These are phyloP conservation scores for Fonsecaea multimorphosa DNA, from an alignment of 2,329 filamentous ascomycete genomes.

Conservation along the genomic window DNA sequence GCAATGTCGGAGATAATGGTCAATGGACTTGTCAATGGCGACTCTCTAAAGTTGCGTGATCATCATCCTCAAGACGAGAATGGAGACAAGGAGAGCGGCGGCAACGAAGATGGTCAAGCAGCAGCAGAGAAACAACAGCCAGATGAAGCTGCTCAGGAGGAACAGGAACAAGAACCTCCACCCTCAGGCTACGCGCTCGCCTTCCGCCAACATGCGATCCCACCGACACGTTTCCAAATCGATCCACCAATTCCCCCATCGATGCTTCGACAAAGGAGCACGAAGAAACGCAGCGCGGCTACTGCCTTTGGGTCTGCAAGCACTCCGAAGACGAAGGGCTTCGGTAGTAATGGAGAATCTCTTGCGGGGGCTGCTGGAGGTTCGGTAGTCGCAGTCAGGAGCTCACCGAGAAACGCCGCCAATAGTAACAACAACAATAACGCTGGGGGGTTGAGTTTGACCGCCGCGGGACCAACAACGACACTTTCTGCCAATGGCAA, in stretches of 20 bases:
- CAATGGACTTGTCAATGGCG: constrained; percentile 34
- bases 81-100: background rate
- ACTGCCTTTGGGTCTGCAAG: constrained; percentile 28
- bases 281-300: constrained; percentile 32
- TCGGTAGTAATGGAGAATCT: background rate
- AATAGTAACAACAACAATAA: constrained; percentile 10
- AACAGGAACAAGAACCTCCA: constrained; percentile 15
- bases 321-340: constrained; percentile 21
- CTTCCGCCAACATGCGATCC: constrained; percentile 36
- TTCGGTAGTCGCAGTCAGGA: constrained; percentile 32
- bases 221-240: constrained; percentile 39
- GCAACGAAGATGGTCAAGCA: constrained; percentile 3
- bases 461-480: no score
- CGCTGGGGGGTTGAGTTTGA: background rate
- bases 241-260: constrained; percentile 39
- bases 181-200: constrained; percentile 38
- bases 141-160: background rate
- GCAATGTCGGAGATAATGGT: constrained; percentile 23
- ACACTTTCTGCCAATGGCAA: constrained; percentile 27
- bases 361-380: constrained; percentile 2
- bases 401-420: constrained; percentile 34
- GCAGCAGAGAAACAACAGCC: background rate
- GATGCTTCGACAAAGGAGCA: constrained; percentile 37
- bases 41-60: background rate
- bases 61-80: background rate